Evolutionary conservation across 345 rosid species (phyloP).

Genomic region (Sonneratia caseolaris): DNA sequence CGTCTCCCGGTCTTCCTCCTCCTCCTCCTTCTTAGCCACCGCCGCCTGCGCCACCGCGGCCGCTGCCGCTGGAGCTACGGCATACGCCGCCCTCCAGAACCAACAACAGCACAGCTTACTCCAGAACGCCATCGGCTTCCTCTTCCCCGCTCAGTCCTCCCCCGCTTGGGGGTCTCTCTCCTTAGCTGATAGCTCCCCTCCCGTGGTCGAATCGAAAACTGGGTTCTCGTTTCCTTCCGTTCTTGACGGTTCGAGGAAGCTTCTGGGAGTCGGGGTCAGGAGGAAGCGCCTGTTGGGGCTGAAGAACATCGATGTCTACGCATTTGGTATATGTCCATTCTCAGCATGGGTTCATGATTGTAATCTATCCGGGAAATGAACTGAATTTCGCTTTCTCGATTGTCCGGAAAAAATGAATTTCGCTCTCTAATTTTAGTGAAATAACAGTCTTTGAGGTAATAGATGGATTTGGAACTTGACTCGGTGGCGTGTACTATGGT

Average conservation of each 20-base stretch:
- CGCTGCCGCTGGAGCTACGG: slow-evolving; percentile 32
- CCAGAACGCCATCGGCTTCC: slow-evolving; percentile 23
- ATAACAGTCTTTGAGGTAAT: background rate
- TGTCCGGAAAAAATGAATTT: no score
- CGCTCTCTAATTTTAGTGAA: no score
- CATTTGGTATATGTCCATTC: slow-evolving; percentile 40
- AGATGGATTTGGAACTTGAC: background rate
- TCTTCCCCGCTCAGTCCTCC: slow-evolving; percentile 22
- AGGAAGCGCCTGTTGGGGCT: slow-evolving; percentile 60
- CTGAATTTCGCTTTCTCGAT: no score
- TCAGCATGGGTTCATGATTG: background rate
- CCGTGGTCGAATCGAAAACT: slow-evolving; percentile 50
- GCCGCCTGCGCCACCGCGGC: slow-evolving; percentile 24
- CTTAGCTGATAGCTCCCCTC: slow-evolving; percentile 44
- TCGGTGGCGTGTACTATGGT: background rate
- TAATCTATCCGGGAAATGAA: background rate
- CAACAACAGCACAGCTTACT: slow-evolving; percentile 20
- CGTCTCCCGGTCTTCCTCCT: slow-evolving; percentile 14
- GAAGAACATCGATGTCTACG: slow-evolving; percentile 80
- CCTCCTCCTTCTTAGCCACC: slow-evolving; percentile 22
- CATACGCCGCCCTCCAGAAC: slow-evolving; percentile 15
- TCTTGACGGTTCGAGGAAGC: slow-evolving; percentile 38
- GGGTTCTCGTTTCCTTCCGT: slow-evolving; percentile 57
- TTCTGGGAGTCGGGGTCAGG: slow-evolving; percentile 75
- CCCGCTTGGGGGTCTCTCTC: slow-evolving; percentile 58